A percentile compares a stretch with the other conserved stretches of the same genome.
phyloP scores from a whole-genome alignment of 306 rosid species.

The Dalbergia oliveri region DNA sequence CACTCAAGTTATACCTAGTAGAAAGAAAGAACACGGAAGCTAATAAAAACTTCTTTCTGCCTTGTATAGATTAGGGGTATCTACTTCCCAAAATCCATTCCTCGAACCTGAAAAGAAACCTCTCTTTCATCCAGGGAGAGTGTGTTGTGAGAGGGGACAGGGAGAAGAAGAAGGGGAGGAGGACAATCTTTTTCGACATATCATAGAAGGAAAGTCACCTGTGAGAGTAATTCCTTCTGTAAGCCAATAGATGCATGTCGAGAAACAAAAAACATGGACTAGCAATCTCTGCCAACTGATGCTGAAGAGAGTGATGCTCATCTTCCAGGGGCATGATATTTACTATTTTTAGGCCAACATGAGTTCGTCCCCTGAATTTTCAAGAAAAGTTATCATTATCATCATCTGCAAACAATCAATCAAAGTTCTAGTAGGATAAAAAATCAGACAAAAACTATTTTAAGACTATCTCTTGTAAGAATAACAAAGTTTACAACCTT shows the following conservation, averaged over 20 bases:
- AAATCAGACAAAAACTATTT: neutral
- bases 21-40: conserved; percentile 36
- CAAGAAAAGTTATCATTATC: conserved; percentile 39
- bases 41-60: conserved; percentile 28
- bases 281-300: conserved; percentile 41
- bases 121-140: conserved; percentile 27
- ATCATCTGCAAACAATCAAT: conserved; percentile 24
- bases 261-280: conserved; percentile 49
- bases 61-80: conserved; percentile 36
- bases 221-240: conserved; percentile 42
- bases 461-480: neutral
- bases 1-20: conserved; percentile 33
- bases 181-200: conserved; percentile 20
- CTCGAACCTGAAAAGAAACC: conserved; percentile 52
- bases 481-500: neutral
- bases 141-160: neutral
- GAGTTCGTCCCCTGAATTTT: conserved; percentile 66
- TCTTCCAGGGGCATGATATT: conserved; percentile 54
- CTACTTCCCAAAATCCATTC: conserved; percentile 32
- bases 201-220: conserved; percentile 54
- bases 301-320: conserved; percentile 48
- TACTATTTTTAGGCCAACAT: conserved; percentile 83
- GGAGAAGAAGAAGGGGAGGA: neutral
- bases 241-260: conserved; percentile 43
- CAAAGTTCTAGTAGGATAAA: conserved; percentile 18